A percentile compares a stretch with the other conserved stretches of the same genome.
phyloP scores from a whole-genome alignment of 495 filamentous ascomycete genomes.

The Symbiotaphrina buchneri region DNA sequence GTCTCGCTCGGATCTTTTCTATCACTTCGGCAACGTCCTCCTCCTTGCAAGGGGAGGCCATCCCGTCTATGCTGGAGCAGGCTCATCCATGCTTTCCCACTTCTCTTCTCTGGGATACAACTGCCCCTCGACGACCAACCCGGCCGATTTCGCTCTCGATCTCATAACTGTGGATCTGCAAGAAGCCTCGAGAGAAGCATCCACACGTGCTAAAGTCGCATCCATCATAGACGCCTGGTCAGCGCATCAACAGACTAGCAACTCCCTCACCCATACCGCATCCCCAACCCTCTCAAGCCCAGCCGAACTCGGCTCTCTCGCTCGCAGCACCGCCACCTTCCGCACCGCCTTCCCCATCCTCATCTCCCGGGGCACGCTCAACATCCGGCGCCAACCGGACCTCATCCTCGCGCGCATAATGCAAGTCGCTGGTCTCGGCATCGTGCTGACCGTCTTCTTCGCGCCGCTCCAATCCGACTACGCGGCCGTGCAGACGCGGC shows the following conservation, averaged over 20 bases:
- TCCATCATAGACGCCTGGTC: slow-evolving; percentile 30
- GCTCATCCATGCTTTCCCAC: slow-evolving; percentile 38
- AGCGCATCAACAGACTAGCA: slow-evolving; percentile 4
- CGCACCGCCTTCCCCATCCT: slow-evolving; percentile 37
- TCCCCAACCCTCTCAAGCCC: slow-evolving; percentile 43
- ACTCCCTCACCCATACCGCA: too few species aligned
- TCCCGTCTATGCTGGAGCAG: slow-evolving; percentile 42
- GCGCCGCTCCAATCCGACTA: slow-evolving; percentile 46
- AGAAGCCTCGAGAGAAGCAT: slow-evolving; percentile 28
- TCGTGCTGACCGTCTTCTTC: slow-evolving; percentile 48
- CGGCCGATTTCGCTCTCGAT: slow-evolving; percentile 55
- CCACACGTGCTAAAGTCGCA: slow-evolving; percentile 33
- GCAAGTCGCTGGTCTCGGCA: slow-evolving; percentile 41
- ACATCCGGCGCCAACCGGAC: slow-evolving; percentile 40
- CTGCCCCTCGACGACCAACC: slow-evolving; percentile 44
- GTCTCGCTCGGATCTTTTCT: slow-evolving; percentile 47
- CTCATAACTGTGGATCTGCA: slow-evolving; percentile 54
- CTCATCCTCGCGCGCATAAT: slow-evolving; percentile 39
- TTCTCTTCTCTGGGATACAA: slow-evolving; percentile 32
- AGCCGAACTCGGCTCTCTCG: slow-evolving; percentile 42
- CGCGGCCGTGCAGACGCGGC: slow-evolving; percentile 40
- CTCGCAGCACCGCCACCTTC: slow-evolving; percentile 36
- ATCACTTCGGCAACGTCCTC: slow-evolving; percentile 43
- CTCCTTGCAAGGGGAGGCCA: slow-evolving; percentile 45
- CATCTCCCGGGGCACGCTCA: slow-evolving; percentile 36